Base-by-base conservation (phyloP, 2,329 filamentous ascomycete species). In the Neurospora sp. region DNA sequence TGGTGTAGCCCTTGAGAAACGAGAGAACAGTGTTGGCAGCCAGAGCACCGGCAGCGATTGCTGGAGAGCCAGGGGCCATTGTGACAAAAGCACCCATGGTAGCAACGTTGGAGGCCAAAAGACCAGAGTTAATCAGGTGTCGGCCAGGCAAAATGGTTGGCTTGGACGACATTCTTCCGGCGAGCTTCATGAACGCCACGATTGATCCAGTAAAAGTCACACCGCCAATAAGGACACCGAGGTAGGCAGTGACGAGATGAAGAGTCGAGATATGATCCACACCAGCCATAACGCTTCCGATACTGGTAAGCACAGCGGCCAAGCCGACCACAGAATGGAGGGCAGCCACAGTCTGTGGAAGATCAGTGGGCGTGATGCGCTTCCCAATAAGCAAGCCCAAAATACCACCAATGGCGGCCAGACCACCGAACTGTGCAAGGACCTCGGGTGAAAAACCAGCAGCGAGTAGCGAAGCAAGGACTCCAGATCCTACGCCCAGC, bases 181-280 rank as follows among this genome's bases (percentile, higher is more conserved):
- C 89, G 1, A 97, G 87, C 79, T 97, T 97, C 77, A 96, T 79
- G 80, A 96, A 97, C 0, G 93, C 93, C 0, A 97, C 92, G 67
- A 97, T 90, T 2, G 92, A 96, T 2, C 93, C 93, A 0, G 93
- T 97, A 77, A 97, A 97, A 0, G 93, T 97, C 40, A 97, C 89
- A 69, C 93, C 93, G 73, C 88, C 92, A 68, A 97, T 96, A 0
- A 97, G 82, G 6, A 97, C 93, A 67, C 93, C 93, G 0, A 96
- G 82, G 76, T 97, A 97, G 0, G 91, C 93, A 2, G 92, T 93
- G 1, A 96, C 91, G 76, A 97, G 86, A 76, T 97, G 93, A 10
- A 96, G 82, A 4, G 89, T 93, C 0, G 92, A 89, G 15, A 92
- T 85, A 74, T 92, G 85, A 12, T 86, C 82, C 8, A 93, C 83